A percentile compares a stretch with the other conserved stretches of the same genome.
Evolutionary conservation across 495 filamentous ascomycete genomes (phyloP).

Genomic region (Penicillium goetzii): DNA sequence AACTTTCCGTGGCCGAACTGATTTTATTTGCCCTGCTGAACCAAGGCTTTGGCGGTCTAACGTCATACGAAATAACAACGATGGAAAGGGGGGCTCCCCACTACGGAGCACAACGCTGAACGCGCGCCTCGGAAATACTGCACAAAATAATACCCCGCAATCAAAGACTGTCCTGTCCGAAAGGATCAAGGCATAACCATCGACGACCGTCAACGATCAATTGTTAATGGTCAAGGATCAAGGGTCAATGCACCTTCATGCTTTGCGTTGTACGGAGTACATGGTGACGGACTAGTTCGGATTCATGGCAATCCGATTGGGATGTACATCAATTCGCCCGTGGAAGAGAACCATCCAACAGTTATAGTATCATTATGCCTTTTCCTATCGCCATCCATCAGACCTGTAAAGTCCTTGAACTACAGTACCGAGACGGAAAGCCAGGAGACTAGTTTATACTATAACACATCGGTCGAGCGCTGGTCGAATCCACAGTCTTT

Average conservation of each 20-base stretch:
- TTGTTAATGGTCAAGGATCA: neutral
- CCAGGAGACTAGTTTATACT: neutral
- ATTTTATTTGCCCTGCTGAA: neutral
- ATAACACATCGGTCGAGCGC: too few species aligned
- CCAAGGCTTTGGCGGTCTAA: neutral
- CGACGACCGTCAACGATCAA: neutral
- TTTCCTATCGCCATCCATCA: neutral
- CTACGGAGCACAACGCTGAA: neutral
- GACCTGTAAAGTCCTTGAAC: too few species aligned
- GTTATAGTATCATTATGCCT: neutral
- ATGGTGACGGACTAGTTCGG: neutral
- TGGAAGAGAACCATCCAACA: neutral
- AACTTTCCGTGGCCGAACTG: too few species aligned
- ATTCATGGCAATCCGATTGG: neutral
- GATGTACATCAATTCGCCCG: neutral
- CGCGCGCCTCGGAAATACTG: neutral
- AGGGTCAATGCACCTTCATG: neutral
- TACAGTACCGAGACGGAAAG: too few species aligned
- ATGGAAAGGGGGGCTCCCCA: too few species aligned
- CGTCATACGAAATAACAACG: neutral
- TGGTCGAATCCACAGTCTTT: neutral
- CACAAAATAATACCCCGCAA: slow-evolving; percentile 3
- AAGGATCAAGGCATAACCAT: neutral
- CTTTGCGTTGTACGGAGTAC: neutral
- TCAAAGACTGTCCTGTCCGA: neutral